Evolutionary conservation across 768 basidiomycete species (phyloP).

Genomic region (Phaffia australis): DNA sequence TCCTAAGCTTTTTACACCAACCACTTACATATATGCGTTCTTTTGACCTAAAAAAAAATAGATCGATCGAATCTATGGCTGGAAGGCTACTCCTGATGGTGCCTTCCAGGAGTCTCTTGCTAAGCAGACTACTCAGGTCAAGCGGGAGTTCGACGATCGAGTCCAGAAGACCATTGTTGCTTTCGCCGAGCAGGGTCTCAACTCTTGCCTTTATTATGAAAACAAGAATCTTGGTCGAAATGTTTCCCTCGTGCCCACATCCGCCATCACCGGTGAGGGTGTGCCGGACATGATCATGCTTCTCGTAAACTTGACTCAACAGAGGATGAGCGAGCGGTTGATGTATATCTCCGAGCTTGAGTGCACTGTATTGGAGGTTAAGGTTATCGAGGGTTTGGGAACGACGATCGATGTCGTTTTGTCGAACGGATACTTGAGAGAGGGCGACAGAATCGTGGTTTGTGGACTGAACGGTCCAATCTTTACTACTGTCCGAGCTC

Average conservation of each 20-base stretch:
- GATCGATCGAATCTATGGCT: conserved; percentile 97
- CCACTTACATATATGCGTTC: conserved; percentile 9
- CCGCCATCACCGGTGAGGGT: conserved; percentile 95
- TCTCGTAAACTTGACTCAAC: conserved; percentile 90
- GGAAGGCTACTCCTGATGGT: conserved; percentile 81
- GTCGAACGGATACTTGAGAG: conserved; percentile 81
- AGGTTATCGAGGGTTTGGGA: conserved; percentile 93
- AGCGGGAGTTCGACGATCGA: conserved; percentile 87
- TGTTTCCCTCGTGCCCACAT: conserved; percentile 94
- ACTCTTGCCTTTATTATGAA: conserved; percentile 89
- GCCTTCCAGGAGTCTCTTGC: conserved; percentile 84
- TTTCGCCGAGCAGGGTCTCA: conserved; percentile 95
- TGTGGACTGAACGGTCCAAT: conserved; percentile 97
- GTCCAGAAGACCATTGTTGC: conserved; percentile 72
- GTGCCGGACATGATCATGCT: conserved; percentile 99
- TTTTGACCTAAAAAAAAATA: conserved; percentile 33
- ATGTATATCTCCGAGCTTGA: conserved; percentile 98
- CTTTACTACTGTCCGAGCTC: conserved; percentile 82
- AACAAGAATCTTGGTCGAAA: conserved; percentile 91
- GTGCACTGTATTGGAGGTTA: conserved; percentile 96
- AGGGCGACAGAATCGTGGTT: conserved; percentile 87
- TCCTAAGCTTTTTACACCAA: conserved; percentile 8
- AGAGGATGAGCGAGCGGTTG: conserved; percentile 90
- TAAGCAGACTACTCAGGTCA: conserved; percentile 64
- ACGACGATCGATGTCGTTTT: conserved; percentile 95